These are phyloP conservation scores for Colletotrichum echinochloae DNA, from an alignment of 2,329 filamentous ascomycete species.

Conservation along the genomic window DNA sequence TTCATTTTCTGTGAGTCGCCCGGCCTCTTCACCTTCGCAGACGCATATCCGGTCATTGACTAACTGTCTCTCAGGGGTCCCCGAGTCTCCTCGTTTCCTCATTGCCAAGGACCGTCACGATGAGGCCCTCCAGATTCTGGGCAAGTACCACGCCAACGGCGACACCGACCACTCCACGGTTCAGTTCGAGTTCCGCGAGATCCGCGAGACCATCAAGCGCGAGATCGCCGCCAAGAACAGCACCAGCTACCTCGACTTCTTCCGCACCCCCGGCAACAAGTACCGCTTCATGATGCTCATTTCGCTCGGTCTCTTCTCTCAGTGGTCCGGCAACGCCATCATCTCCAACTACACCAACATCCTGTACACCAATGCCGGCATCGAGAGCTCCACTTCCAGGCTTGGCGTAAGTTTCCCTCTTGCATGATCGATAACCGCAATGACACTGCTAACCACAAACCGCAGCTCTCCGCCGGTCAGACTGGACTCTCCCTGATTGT, in stretches of 20 bases:
- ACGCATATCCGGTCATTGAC: neutral
- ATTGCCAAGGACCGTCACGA: slow-evolving; percentile 53
- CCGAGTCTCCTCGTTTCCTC: slow-evolving; percentile 58
- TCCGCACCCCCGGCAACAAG: slow-evolving; percentile 67
- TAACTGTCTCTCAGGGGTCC: slow-evolving; percentile 47
- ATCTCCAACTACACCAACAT: slow-evolving; percentile 69
- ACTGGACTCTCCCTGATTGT: slow-evolving; percentile 65
- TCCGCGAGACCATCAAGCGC: slow-evolving; percentile 67
- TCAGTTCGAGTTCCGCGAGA: slow-evolving; percentile 70
- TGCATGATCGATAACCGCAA: neutral
- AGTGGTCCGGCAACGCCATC: slow-evolving; percentile 71
- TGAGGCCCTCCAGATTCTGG: slow-evolving; percentile 51
- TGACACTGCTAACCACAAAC: neutral
- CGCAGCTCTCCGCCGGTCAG: slow-evolving; percentile 55
- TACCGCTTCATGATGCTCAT: slow-evolving; percentile 64
- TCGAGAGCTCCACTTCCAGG: slow-evolving; percentile 58
- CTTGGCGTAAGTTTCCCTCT: slow-evolving; percentile 49
- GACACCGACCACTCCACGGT: slow-evolving; percentile 60
- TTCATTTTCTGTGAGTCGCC: slow-evolving; percentile 58
- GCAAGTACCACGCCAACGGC: slow-evolving; percentile 50
- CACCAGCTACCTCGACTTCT: slow-evolving; percentile 65
- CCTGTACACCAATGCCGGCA: slow-evolving; percentile 66
- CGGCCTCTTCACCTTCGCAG: neutral
- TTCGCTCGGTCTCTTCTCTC: slow-evolving; percentile 69
- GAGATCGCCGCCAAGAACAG: slow-evolving; percentile 61